These are phyloP conservation scores for Suillus decipiens DNA, from an alignment of 768 basidiomycete species.

Conservation along the genomic window DNA sequence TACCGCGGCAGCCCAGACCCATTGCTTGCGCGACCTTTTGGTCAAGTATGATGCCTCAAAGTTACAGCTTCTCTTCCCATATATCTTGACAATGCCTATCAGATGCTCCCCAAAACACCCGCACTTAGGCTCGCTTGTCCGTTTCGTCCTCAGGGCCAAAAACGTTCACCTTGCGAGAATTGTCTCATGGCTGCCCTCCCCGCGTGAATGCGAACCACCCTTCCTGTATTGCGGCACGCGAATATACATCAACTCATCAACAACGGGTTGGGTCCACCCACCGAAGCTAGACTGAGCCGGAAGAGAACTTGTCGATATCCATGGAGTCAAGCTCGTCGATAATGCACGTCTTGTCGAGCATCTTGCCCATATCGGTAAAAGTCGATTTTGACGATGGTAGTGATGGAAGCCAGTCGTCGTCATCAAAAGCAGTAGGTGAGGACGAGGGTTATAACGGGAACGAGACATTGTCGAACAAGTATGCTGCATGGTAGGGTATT, in stretches of 20 bases:
- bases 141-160: constrained; percentile 84
- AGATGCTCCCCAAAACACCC: constrained; percentile 58
- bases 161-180: constrained; percentile 61
- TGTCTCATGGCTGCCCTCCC: constrained; percentile 71
- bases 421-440: constrained; percentile 35
- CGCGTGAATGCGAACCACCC: constrained; percentile 77
- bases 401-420: constrained; percentile 33
- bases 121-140: constrained; percentile 58
- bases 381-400: constrained; percentile 32
- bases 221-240: constrained; percentile 69
- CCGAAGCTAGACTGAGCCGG: constrained; percentile 24
- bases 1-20: constrained; percentile 47
- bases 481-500: constrained; percentile 68
- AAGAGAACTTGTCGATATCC: constrained; percentile 25
- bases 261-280: constrained; percentile 58
- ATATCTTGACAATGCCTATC: constrained; percentile 50
- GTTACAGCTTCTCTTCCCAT: constrained; percentile 69
- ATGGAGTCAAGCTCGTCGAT: constrained; percentile 30
- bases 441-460: constrained; percentile 44
- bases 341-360: constrained; percentile 20
- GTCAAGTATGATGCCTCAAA: constrained; percentile 63
- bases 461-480: constrained; percentile 77
- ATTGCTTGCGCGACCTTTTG: constrained; percentile 72
- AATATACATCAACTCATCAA: constrained; percentile 66
- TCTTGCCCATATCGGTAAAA: constrained; percentile 20